These are phyloP conservation scores for Kodamaea hsintzibuensis DNA, from an alignment of 805 yeast species.

Conservation along the genomic window DNA sequence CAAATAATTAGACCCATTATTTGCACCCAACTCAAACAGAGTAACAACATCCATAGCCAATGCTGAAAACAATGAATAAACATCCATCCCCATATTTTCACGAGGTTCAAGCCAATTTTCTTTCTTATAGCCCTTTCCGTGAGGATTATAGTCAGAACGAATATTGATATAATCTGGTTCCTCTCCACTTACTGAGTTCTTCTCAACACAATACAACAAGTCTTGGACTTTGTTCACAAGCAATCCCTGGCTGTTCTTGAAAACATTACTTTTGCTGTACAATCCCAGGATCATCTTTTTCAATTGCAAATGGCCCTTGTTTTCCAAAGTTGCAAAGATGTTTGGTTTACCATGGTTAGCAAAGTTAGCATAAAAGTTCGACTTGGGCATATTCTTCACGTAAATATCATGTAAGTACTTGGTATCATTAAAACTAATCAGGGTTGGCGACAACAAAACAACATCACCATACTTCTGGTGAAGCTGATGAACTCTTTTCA, in stretches of 20 bases:
- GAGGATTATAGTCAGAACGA: constrained; percentile 29
- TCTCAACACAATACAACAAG: constrained; percentile 27
- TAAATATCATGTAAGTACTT: constrained; percentile 57
- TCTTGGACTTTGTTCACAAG: constrained; percentile 28
- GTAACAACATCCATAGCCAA: constrained; percentile 73
- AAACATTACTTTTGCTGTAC: constrained; percentile 37
- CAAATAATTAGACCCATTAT: constrained; percentile 47
- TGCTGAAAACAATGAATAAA: constrained; percentile 62
- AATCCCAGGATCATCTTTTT: constrained; percentile 33
- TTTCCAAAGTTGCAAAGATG: constrained; percentile 57
- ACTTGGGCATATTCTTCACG: constrained; percentile 55
- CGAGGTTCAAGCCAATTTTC: constrained; percentile 30
- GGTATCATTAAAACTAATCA: constrained; percentile 56
- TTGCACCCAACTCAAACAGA: constrained; percentile 57
- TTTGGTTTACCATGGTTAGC: constrained; percentile 57
- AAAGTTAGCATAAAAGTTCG: constrained; percentile 59
- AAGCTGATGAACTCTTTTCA: constrained; percentile 42
- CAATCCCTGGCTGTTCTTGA: constrained; percentile 28
- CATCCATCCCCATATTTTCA: constrained; percentile 48
- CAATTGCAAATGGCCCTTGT: constrained; percentile 45
- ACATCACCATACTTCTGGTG: constrained; percentile 63
- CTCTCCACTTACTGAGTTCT: constrained; percentile 30
- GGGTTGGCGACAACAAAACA: constrained; percentile 60
- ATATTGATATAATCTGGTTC: constrained; percentile 38
- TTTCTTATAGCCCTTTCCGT: constrained; percentile 32